Conservation (phyloP, 2,329 filamentous ascomycete species). For the Phaeophleospora eucalypticola region DNA sequence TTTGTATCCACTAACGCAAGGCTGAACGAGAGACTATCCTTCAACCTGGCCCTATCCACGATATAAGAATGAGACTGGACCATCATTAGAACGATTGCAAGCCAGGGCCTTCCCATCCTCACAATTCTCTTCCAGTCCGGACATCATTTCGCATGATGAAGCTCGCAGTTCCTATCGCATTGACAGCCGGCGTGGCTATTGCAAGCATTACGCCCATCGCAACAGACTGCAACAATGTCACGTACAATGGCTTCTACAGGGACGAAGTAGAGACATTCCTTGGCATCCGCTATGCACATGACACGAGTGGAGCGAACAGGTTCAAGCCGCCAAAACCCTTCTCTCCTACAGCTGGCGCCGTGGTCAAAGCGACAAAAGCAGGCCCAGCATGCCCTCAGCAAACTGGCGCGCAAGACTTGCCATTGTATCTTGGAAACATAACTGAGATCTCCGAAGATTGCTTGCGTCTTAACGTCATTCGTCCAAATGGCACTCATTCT, state of each 20-base stretch:
- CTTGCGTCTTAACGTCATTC: slow-evolving; percentile 29
- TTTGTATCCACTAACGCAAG: too few species aligned
- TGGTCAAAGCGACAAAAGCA: slow-evolving; percentile 26
- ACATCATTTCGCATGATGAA: too few species aligned
- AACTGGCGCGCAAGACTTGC: slow-evolving; percentile 2
- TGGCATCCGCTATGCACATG: slow-evolving; percentile 32
- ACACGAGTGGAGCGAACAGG: slow-evolving; percentile 29
- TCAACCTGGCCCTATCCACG: too few species aligned
- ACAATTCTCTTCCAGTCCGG: too few species aligned
- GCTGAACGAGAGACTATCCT: too few species aligned
- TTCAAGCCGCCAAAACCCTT: slow-evolving; percentile 31
- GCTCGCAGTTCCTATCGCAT: too few species aligned
- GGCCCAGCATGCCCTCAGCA: slow-evolving; percentile 33
- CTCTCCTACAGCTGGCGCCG: slow-evolving; percentile 16
- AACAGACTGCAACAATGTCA: slow-evolving; percentile 2
- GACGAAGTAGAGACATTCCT: slow-evolving; percentile 32
- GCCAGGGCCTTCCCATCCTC: too few species aligned
- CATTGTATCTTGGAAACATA: slow-evolving; percentile 13
- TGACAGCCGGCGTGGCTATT: too few species aligned
- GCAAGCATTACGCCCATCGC: neutral
- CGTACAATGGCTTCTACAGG: slow-evolving; percentile 26
- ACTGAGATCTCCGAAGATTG: slow-evolving; percentile 25
- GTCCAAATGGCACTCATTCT: slow-evolving; percentile 18
- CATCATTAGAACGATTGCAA: too few species aligned
- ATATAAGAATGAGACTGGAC: too few species aligned